Conservation (phyloP, 2,329 filamentous ascomycete genomes). For the Arthrobotrys musiformis region DNA sequence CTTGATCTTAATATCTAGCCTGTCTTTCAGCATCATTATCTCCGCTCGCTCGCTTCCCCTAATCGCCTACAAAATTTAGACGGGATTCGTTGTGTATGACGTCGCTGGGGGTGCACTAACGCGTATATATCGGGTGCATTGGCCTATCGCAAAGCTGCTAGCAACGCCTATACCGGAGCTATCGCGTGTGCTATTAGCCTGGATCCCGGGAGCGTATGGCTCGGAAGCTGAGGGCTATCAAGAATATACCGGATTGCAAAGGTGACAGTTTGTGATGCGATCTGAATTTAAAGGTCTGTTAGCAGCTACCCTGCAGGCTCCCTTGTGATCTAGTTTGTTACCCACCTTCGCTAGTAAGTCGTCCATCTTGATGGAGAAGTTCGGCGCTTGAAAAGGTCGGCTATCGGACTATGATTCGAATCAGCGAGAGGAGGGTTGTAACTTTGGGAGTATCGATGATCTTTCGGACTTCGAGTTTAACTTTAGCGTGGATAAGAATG, state of each 20-base stretch:
- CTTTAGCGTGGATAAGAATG: background rate
- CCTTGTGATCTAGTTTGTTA: constrained; percentile 18
- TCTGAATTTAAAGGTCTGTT: constrained; percentile 22
- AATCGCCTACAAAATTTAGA: constrained; percentile 67
- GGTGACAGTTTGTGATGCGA: constrained; percentile 55
- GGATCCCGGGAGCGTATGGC: background rate
- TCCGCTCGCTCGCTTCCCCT: constrained; percentile 78
- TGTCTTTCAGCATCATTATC: constrained; percentile 75
- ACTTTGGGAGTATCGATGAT: background rate
- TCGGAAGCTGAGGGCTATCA: background rate
- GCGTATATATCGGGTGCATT: constrained; percentile 59
- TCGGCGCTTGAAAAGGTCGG: background rate
- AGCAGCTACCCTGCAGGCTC: constrained; percentile 20
- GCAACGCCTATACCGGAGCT: constrained; percentile 60
- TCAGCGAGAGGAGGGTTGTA: background rate
- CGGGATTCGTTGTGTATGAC: background rate
- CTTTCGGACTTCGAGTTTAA: background rate
- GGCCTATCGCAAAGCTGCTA: constrained; percentile 59
- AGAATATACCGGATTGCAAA: constrained; percentile 50
- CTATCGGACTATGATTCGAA: background rate
- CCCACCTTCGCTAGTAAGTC: constrained; percentile 54
- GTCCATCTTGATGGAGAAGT: constrained; percentile 30
- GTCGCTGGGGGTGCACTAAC: constrained; percentile 45
- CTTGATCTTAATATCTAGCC: constrained; percentile 84
- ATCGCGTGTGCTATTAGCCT: background rate